These are phyloP conservation scores for Candida ficus DNA, from an alignment of 805 yeast genomes.

Conservation along the genomic window DNA sequence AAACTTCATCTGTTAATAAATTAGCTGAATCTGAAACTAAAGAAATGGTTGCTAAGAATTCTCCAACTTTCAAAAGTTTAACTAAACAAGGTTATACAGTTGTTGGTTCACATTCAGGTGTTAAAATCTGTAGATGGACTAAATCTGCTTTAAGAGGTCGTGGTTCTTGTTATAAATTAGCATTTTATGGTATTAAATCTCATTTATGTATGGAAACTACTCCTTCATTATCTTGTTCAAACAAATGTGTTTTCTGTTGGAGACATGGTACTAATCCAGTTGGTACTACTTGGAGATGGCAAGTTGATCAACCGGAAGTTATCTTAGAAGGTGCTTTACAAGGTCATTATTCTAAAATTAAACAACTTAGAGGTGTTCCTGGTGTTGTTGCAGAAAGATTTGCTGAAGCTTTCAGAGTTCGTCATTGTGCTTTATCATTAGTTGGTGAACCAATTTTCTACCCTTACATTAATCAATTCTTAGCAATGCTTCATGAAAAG, in stretches of 20 bases:
- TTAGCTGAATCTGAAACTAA: constrained; percentile 34
- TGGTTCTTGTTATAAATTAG: constrained; percentile 91
- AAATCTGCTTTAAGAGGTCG: constrained; percentile 90
- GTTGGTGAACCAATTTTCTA: constrained; percentile 96
- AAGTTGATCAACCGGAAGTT: constrained; percentile 82
- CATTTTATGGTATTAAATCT: constrained; percentile 84
- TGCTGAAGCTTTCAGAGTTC: constrained; percentile 83
- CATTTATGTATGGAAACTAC: constrained; percentile 96
- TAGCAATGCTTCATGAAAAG: constrained; percentile 71
- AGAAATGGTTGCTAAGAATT: constrained; percentile 84
- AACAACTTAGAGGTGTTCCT: constrained; percentile 93
- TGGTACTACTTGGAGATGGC: constrained; percentile 96
- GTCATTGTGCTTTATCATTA: constrained; percentile 86
- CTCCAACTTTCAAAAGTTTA: constrained; percentile 82
- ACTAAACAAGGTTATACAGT: constrained; percentile 93
- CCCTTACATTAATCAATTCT: constrained; percentile 84
- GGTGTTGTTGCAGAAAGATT: constrained; percentile 88
- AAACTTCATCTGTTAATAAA: constrained; percentile 6
- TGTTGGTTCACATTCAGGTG: constrained; percentile 94
- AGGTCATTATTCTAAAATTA: constrained; percentile 88
- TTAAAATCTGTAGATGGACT: constrained; percentile 94
- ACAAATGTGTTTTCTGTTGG: constrained; percentile 96
- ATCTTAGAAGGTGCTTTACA: constrained; percentile 79
- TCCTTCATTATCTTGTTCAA: constrained; percentile 89
- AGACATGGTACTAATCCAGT: constrained; percentile 97